Conservation (phyloP, 2,329 filamentous ascomycete genomes). For the Trichophyton verrucosum region DNA sequence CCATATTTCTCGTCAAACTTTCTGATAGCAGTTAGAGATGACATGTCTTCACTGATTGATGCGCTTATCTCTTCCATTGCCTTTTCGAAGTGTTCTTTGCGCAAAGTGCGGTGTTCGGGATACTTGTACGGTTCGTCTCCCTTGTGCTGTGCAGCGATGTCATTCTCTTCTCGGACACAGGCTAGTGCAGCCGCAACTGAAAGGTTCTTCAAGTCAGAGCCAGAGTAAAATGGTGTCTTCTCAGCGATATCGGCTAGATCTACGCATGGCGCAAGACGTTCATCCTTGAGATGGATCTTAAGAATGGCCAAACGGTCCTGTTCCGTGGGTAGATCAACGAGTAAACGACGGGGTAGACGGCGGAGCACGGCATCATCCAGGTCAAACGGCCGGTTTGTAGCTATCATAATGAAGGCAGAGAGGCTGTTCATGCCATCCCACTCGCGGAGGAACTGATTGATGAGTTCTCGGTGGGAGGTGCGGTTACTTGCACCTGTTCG, state of each 20-base stretch:
- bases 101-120: constrained; percentile 56
- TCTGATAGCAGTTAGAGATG: constrained; percentile 67
- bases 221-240: constrained; percentile 39
- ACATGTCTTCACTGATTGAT: constrained; percentile 90
- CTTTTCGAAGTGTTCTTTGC: constrained; percentile 63
- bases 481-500: constrained; percentile 52
- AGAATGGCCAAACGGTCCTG: constrained; percentile 37
- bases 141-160: constrained; percentile 25
- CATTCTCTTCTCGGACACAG: constrained; percentile 38
- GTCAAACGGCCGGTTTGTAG: constrained; percentile 90
- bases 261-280: constrained; percentile 32
- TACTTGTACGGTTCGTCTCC: constrained; percentile 43
- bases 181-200: constrained; percentile 39
- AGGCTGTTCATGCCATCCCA: constrained; percentile 85
- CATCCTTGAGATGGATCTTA: constrained; percentile 38
- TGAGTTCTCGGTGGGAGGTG: constrained; percentile 68
- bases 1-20: constrained; percentile 96
- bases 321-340: constrained; percentile 38
- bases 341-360: constrained; percentile 37
- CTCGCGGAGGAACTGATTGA: constrained; percentile 92
- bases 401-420: constrained; percentile 94
- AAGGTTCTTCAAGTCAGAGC: constrained; percentile 42
- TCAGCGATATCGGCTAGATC: constrained; percentile 33
- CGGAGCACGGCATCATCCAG: constrained; percentile 54
- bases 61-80: constrained; percentile 82